Evolutionary conservation across 2,329 filamentous ascomycete genomes (phyloP).

Genomic region (Scedosporium boydii): DNA sequence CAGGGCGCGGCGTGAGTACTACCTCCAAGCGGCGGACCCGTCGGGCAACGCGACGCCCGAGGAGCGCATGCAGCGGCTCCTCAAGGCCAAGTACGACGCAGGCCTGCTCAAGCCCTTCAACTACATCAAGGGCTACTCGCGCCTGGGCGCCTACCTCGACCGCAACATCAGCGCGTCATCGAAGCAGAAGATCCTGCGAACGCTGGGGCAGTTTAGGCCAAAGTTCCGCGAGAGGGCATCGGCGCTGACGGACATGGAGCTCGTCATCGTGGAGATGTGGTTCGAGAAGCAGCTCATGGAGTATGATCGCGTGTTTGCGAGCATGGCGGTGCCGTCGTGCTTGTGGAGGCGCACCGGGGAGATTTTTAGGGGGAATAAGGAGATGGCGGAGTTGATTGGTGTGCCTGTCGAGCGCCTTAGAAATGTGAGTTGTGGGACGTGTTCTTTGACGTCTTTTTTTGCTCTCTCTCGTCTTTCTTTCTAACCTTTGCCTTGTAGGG

Average conservation of each 20-base stretch:
- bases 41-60: constrained; percentile 53
- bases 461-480: constrained; percentile 3
- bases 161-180: constrained; percentile 72
- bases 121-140: constrained; percentile 92
- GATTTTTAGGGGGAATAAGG: constrained; percentile 94
- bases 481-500: constrained; percentile 46
- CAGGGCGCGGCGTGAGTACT: constrained; percentile 71
- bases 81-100: constrained; percentile 93
- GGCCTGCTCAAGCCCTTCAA: constrained; percentile 95
- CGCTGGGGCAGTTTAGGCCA: constrained; percentile 85
- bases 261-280: constrained; percentile 97
- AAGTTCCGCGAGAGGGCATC: constrained; percentile 96
- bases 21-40: constrained; percentile 92
- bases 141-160: constrained; percentile 86
- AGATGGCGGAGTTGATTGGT: constrained; percentile 95
- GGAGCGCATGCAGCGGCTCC: constrained; percentile 87
- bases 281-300: constrained; percentile 95
- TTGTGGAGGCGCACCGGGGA: constrained; percentile 95
- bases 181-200: constrained; percentile 83
- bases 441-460: background rate
- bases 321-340: constrained; percentile 96
- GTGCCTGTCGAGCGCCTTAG: constrained; percentile 83
- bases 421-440: constrained; percentile 56
- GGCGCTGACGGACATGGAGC: constrained; percentile 81
- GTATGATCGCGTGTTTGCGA: constrained; percentile 95